Base-by-base conservation (phyloP, 352 stramenopile species). In the Chrysophaeum taylorii region DNA sequence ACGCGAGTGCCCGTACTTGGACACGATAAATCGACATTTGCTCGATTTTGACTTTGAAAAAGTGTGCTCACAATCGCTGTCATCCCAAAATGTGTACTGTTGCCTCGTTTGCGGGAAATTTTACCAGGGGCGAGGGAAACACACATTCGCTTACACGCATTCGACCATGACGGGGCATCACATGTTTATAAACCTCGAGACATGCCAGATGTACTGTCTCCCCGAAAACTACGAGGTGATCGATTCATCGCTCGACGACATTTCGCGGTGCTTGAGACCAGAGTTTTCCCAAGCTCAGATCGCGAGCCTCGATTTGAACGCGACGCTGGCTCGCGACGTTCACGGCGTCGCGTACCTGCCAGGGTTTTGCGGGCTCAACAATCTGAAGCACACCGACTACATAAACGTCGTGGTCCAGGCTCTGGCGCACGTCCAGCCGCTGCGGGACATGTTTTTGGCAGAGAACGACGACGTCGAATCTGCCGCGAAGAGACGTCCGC, bases 21-120 rank as follows among this genome's bases (percentile, higher is more conserved):
- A 98, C 84, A 99, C 94, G 15, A 91, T 99, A 67, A 92, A 98
- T 77, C 89, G 96, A 72, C 88, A 97, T 63, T 73, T 96, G 61
- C 84, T 99, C 43, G 94, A 99, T 78, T 99, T 99, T 79, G 95
- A 99, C 82, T 97, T 98, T 68, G 92, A 98, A 79, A 97, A 97
- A 72, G 84, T 96, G 1, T 4, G 35, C 43, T 37, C 33, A 21
- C 52, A 63, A 31, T 39, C 52, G 25, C 52, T 63, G 52, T 36
- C 52, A 31, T 15, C 7, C 27, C 52, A 63, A 25, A 63, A 98
- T 80, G 93, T 99, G 29, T 99, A 99, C 79, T 89, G 85, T 25
- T 99, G 96, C 79, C 86, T 99, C 14, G 93, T 98, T 21, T 99
- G 96, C 75, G 96, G 96, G 70, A 97, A 97, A 75, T 98, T 96